phyloP scores from a whole-genome alignment of 2,329 filamentous ascomycete genomes.

The Tolypocladium sp. region DNA sequence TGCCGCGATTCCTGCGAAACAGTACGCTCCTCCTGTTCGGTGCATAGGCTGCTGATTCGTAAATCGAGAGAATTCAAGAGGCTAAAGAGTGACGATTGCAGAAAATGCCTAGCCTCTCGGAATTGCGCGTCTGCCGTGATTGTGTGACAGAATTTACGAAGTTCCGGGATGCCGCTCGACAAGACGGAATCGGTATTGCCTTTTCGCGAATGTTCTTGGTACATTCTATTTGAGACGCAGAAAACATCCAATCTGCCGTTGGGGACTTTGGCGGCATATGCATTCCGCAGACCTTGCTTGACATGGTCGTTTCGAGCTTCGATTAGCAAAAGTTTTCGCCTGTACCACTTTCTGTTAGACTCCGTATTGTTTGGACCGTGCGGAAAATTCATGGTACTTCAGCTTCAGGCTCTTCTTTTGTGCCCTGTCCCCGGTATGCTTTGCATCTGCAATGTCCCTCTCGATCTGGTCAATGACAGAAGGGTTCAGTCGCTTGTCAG shows the following conservation, averaged over 20 bases:
- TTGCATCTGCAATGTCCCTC: slow-evolving; percentile 15
- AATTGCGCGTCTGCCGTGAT: slow-evolving; percentile 22
- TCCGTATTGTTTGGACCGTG: too few relatives aligned
- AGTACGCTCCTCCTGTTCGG: neutral
- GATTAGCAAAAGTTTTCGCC: slow-evolving; percentile 18
- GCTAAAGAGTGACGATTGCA: slow-evolving; percentile 14
- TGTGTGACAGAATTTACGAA: slow-evolving; percentile 22
- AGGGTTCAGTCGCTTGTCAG: slow-evolving; percentile 9
- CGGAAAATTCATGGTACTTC: too few relatives aligned
- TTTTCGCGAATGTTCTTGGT: slow-evolving; percentile 20
- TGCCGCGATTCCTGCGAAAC: neutral
- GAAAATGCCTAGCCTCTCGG: slow-evolving; percentile 17
- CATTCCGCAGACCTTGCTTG: slow-evolving; percentile 12
- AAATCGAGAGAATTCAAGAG: slow-evolving; percentile 19
- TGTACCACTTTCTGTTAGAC: slow-evolving; percentile 8
- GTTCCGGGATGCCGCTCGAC: slow-evolving; percentile 20
- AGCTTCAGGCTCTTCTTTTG: slow-evolving; percentile 15
- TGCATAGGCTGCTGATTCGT: slow-evolving; percentile 9
- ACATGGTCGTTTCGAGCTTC: slow-evolving; percentile 20
- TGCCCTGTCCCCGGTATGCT: slow-evolving; percentile 8
- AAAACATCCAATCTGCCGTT: slow-evolving; percentile 19
- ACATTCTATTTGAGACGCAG: slow-evolving; percentile 24
- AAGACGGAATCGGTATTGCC: slow-evolving; percentile 15
- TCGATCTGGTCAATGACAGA: slow-evolving; percentile 14
- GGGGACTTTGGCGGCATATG: slow-evolving; percentile 14